Conservation (phyloP, 2,329 filamentous ascomycete genomes). For the Trichoderma atroviride region DNA sequence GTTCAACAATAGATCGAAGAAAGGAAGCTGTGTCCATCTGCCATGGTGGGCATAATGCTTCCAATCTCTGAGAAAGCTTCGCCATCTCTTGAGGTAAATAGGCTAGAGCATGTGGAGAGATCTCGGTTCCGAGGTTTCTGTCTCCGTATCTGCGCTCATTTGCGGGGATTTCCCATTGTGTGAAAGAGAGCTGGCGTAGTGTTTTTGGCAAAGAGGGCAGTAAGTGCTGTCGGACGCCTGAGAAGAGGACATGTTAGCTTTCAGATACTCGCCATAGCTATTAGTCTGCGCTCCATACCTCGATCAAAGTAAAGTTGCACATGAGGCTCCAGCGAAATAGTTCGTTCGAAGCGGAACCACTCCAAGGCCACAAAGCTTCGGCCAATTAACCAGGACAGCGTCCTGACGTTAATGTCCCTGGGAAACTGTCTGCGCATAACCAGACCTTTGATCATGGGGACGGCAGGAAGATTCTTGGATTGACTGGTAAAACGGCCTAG, state of each 20-base stretch:
- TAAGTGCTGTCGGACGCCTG: conserved; percentile 4
- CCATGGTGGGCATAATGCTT: conserved; percentile 12
- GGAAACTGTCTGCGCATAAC: conserved; percentile 18
- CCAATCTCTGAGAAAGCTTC: conserved; percentile 8
- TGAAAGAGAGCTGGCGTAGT: conserved; percentile 11
- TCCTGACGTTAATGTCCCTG: background rate
- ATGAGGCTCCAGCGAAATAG: background rate
- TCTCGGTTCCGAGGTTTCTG: background rate
- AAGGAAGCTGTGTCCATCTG: conserved; percentile 19
- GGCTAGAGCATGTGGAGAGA: background rate
- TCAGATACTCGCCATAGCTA: background rate
- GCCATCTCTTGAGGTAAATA: conserved; percentile 8
- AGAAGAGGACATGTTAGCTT: background rate
- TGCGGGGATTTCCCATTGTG: conserved; percentile 10
- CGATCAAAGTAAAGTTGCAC: conserved; percentile 4
- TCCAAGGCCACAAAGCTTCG: conserved; percentile 17
- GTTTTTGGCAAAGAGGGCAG: conserved; percentile 12
- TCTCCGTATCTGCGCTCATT: background rate
- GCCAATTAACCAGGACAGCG: background rate
- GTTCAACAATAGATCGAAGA: background rate
- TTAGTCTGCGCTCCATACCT: background rate
- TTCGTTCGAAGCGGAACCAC: conserved; percentile 17
- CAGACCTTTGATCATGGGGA: conserved; percentile 9
- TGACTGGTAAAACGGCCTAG: background rate
- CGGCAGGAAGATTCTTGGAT: background rate